phyloP scores from a whole-genome alignment of 257 asterid species.

The Scutellaria barbata region DNA sequence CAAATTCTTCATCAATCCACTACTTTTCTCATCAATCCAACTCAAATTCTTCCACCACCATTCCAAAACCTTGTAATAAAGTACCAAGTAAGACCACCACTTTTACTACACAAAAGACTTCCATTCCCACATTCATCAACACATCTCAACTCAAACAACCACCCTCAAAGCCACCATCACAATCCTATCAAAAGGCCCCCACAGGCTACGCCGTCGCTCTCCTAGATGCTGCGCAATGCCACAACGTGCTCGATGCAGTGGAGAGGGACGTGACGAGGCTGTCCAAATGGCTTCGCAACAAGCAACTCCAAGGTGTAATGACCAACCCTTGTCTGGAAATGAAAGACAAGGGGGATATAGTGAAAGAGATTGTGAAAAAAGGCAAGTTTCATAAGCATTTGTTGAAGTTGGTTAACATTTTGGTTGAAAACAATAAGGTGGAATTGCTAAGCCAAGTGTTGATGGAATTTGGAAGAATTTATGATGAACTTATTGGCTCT shows the following conservation, averaged over 20 bases:
- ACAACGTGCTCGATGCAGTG: slow-evolving; percentile 41
- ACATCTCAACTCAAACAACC: slow-evolving; percentile 24
- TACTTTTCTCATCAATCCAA: too few species aligned
- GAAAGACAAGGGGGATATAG: slow-evolving; percentile 44
- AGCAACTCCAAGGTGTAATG: slow-evolving; percentile 22
- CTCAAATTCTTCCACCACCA: too few species aligned
- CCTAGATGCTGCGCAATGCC: slow-evolving; percentile 47
- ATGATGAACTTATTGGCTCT: slow-evolving; percentile 41
- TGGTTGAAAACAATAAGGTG: slow-evolving; percentile 44
- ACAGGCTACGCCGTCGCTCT: slow-evolving; percentile 70
- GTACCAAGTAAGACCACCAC: too few species aligned
- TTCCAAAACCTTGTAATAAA: too few species aligned
- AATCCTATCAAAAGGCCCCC: slow-evolving; percentile 40
- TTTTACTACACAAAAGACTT: too few species aligned
- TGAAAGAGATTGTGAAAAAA: slow-evolving; percentile 42
- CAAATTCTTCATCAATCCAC: too few species aligned
- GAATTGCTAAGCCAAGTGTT: slow-evolving; percentile 46
- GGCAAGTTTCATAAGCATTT: slow-evolving; percentile 51
- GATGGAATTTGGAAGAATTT: slow-evolving; percentile 53
- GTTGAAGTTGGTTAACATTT: slow-evolving; percentile 50
- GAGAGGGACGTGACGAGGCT: slow-evolving; percentile 46
- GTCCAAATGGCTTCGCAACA: slow-evolving; percentile 44
- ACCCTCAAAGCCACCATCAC: slow-evolving; percentile 1
- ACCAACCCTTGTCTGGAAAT: slow-evolving; percentile 32
- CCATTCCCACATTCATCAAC: too few species aligned